Evolutionary conservation across 495 filamentous ascomycete species (phyloP).

Genomic region (Echria macrotheca): DNA sequence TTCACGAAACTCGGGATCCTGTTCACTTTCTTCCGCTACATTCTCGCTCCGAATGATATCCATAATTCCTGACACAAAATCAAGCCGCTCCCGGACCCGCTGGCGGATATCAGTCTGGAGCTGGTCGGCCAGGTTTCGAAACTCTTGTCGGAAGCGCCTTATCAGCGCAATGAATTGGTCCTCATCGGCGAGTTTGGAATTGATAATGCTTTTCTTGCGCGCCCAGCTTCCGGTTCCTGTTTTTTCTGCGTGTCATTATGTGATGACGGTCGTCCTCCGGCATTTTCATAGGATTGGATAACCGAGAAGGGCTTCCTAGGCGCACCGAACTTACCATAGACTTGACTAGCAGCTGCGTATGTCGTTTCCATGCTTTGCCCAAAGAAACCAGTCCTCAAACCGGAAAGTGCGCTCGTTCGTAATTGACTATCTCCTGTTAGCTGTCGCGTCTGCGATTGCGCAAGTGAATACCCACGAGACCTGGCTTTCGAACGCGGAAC

Average conservation of each 20-base stretch:
- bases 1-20: slow-evolving; percentile 25
- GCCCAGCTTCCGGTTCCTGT: slow-evolving; percentile 27
- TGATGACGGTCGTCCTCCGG: neutral
- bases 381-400: slow-evolving; percentile 31
- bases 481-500: slow-evolving; percentile 3
- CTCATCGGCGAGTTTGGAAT: slow-evolving; percentile 1
- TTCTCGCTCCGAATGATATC: slow-evolving; percentile 31
- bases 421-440: slow-evolving; percentile 12
- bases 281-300: neutral
- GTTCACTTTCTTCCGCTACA: slow-evolving; percentile 29
- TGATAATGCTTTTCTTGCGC: slow-evolving; percentile 30
- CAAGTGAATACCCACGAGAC: neutral
- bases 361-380: slow-evolving; percentile 29
- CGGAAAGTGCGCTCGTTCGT: slow-evolving; percentile 26
- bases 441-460: neutral
- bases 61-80: slow-evolving; percentile 21
- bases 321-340: slow-evolving; percentile 18
- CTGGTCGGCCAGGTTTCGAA: slow-evolving; percentile 12
- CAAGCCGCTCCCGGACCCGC: slow-evolving; percentile 16
- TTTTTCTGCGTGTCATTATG: neutral
- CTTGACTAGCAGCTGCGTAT: slow-evolving; percentile 16
- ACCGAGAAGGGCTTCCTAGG: neutral
- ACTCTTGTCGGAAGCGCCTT: slow-evolving; percentile 16
- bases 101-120: slow-evolving; percentile 21
- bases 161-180: slow-evolving; percentile 23